Evolutionary conservation across 202 grass and related monocot genomes (phyloP), one percentile per base, ranked within the genome.

Genomic region (Brachypodium distachyon): DNA sequence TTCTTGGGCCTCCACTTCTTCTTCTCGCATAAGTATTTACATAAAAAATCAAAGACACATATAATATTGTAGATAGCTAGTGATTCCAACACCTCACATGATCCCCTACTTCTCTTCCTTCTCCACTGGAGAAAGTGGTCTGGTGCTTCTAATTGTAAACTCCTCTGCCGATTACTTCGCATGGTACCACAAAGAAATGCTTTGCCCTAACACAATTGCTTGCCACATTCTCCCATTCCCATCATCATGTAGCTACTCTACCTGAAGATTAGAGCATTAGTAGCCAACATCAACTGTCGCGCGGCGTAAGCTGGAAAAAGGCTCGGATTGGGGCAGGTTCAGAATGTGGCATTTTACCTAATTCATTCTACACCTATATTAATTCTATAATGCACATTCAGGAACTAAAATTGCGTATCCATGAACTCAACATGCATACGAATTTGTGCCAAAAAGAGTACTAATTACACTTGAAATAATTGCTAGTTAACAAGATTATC

Each of bases 81-180:
- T 67, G 73, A 80, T 80, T 80, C 76, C 73, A 81, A 85, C 82
- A 90, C 81, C 84, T 93, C 93, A 88, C 54, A 90, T 86, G 87
- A 93, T 97, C 90, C 87, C 28, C 81, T 81, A 43, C 46, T 82
- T 60, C 74, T 60, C 74, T 43, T 78, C 81, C 60, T 78, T 80
- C 87, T 81, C 89, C 87, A 93, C 83, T 86, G 47, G 67, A 66
- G 40, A 84, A 88, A 88, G 76, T 65, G 70, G 39, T 66, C 72
- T 81, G 77, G 77, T 84, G 64, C 71, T 84, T 76, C 86, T 57
- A 81, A 81, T 81, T 88, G 19, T 64, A 81, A 72, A 85, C 60
- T 67, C 37, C 23, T 65, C 28, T 64, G 31, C 26, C 62, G 34
- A 25, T 27, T 59, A 16, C 70, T 77, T 72, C 77, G 55, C 43